Evolutionary conservation across 495 filamentous ascomycete genomes (phyloP).

Genomic region (Pyrenula aspistea): DNA sequence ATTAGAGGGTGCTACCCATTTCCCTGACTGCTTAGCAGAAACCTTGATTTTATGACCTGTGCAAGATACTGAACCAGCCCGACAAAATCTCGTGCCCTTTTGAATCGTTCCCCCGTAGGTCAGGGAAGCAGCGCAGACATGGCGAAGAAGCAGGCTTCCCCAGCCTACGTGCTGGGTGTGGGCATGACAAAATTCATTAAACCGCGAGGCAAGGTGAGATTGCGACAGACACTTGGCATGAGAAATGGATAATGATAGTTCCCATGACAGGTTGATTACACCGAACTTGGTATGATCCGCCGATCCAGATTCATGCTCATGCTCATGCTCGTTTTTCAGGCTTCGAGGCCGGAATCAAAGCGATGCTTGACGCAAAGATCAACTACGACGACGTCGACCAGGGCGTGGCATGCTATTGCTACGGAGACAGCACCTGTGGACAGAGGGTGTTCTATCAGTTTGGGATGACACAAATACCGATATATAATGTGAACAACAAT

Average conservation of each 20-base stretch:
- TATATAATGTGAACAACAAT: constrained; percentile 98
- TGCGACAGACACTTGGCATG: background rate
- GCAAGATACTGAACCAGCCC: no score
- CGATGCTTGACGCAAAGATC: constrained; percentile 88
- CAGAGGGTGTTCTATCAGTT: constrained; percentile 99
- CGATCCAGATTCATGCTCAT: constrained; percentile 39
- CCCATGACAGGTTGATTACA: constrained; percentile 13
- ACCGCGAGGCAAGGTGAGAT: constrained; percentile 65
- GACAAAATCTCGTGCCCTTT: no score
- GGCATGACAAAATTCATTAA: constrained; percentile 99
- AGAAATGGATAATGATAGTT: background rate
- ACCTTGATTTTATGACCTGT: no score
- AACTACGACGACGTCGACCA: constrained; percentile 95
- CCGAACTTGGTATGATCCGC: constrained; percentile 29
- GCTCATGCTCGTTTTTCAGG: constrained; percentile 47
- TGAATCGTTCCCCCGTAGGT: no score
- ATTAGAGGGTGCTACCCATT: no score
- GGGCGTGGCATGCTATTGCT: constrained; percentile 95
- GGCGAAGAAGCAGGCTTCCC: constrained; percentile 21
- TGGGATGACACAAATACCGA: constrained; percentile 89
- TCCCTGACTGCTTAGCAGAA: no score
- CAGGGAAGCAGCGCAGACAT: no score
- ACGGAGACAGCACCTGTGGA: constrained; percentile 87
- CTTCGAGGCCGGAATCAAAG: constrained; percentile 91
- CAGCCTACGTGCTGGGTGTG: constrained; percentile 85